Evolutionary conservation across 164 flowering plant genomes (phyloP).

Genomic region (Magnolia officinalis): DNA sequence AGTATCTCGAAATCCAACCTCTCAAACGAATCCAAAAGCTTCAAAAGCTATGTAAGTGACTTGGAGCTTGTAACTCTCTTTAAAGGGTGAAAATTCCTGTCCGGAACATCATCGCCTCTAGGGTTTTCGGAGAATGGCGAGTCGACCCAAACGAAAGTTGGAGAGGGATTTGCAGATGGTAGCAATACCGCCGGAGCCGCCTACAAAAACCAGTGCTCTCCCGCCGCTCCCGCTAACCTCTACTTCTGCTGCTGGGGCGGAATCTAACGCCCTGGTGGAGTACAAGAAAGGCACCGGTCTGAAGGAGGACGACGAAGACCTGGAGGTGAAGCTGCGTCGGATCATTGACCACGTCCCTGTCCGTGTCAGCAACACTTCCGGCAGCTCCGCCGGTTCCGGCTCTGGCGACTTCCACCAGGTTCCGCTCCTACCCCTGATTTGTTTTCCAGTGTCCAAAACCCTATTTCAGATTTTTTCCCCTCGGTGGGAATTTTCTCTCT

Average conservation of each 20-base stretch:
- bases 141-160: constrained; percentile 23
- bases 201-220: constrained; percentile 12
- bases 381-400: constrained; percentile 99
- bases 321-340: constrained; percentile 90
- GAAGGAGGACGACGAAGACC: constrained; percentile 76
- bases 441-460: no score
- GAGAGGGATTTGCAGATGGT: constrained; percentile 47
- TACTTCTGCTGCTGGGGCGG: constrained; percentile 15
- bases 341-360: constrained; percentile 92
- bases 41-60: no score
- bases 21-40: no score
- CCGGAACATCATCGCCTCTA: no score
- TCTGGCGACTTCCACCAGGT: constrained; percentile 99
- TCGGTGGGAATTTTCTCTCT: no score
- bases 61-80: no score
- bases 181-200: constrained; percentile 18
- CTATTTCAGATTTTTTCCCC: no score
- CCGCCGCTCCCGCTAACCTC: constrained; percentile 42
- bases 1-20: no score
- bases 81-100: no score
- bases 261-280: constrained; percentile 65
- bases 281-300: constrained; percentile 39
- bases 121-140: background rate
- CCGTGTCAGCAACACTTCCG: constrained; percentile 95
- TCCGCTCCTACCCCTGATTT: background rate